Percentiles rank a stretch among this genome's conserved stretches.
Evolutionary conservation across 352 stramenopile genomes (phyloP).

Genomic region (Globisporangium cystogenes): DNA sequence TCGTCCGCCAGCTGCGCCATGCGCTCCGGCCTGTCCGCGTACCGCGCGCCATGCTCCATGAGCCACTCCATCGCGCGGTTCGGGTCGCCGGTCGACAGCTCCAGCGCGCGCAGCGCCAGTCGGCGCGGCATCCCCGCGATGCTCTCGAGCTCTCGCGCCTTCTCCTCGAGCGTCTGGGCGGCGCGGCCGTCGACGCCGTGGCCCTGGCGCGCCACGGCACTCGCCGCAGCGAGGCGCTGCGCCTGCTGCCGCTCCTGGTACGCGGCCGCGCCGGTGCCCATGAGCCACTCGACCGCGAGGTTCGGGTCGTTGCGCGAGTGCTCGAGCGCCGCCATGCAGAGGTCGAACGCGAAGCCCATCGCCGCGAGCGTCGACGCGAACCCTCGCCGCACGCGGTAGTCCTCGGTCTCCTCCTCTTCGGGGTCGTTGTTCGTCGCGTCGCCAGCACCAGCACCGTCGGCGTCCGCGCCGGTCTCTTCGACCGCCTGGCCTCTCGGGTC

Average conservation of each 20-base stretch:
- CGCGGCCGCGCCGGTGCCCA: conserved; percentile 58
- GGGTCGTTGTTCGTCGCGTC: conserved; percentile 43
- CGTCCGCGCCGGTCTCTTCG: background rate
- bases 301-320: conserved; percentile 82
- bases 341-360: conserved; percentile 87
- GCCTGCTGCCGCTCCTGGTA: conserved; percentile 73
- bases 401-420: conserved; percentile 68
- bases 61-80: conserved; percentile 87
- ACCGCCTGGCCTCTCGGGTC: conserved; percentile 44
- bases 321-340: conserved; percentile 82
- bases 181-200: too few relatives aligned
- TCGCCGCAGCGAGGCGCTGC: conserved; percentile 42
- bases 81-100: conserved; percentile 73
- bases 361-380: conserved; percentile 80
- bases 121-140: conserved; percentile 75
- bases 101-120: conserved; percentile 56
- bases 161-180: conserved; percentile 44
- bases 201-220: conserved; percentile 24
- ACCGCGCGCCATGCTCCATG: conserved; percentile 73
- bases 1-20: conserved; percentile 39
- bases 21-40: conserved; percentile 43
- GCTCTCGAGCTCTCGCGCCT: conserved; percentile 60
- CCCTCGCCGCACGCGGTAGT: conserved; percentile 58
- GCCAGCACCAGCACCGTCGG: conserved; percentile 1
- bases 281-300: conserved; percentile 82